Conservation (phyloP, 129 eudicot species). For the Smallanthus sonchifolius region DNA sequence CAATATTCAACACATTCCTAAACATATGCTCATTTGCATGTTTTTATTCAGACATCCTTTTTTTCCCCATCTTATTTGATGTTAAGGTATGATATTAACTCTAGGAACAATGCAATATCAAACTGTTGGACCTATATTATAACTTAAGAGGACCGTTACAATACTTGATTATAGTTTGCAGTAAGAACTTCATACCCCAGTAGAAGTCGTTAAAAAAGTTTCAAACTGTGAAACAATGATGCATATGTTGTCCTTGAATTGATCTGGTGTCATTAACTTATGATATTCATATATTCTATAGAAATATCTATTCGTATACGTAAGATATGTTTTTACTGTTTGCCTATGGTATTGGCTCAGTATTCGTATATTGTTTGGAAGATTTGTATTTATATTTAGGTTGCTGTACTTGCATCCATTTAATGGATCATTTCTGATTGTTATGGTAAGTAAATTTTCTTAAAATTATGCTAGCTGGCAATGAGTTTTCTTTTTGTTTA, state of each 20-base stretch:
- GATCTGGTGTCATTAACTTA: neutral
- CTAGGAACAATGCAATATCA: neutral
- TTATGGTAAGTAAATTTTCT: neutral
- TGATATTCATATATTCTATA: neutral
- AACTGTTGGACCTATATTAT: conserved; percentile 1
- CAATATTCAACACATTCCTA: neutral
- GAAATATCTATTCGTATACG: neutral
- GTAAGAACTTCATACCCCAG: neutral
- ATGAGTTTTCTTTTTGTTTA: conserved; percentile 8
- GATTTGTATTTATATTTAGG: neutral
- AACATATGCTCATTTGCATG: neutral
- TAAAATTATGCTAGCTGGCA: conserved; percentile 7
- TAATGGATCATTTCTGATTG: neutral
- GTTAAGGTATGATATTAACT: conserved; percentile 11
- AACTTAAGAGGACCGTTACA: neutral
- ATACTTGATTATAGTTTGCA: neutral
- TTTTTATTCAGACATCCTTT: neutral
- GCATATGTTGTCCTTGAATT: conserved; percentile 7
- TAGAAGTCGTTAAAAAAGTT: neutral
- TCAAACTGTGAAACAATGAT: conserved; percentile 1
- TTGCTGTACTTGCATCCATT: neutral
- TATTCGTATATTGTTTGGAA: neutral
- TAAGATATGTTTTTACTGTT: neutral
- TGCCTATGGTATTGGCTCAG: neutral
- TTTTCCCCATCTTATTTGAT: neutral